Evolutionary conservation across 78 protist species (phyloP), one percentile per base, ranked within the genome.

Genomic region (Neovahlkampfia damariscottae): DNA sequence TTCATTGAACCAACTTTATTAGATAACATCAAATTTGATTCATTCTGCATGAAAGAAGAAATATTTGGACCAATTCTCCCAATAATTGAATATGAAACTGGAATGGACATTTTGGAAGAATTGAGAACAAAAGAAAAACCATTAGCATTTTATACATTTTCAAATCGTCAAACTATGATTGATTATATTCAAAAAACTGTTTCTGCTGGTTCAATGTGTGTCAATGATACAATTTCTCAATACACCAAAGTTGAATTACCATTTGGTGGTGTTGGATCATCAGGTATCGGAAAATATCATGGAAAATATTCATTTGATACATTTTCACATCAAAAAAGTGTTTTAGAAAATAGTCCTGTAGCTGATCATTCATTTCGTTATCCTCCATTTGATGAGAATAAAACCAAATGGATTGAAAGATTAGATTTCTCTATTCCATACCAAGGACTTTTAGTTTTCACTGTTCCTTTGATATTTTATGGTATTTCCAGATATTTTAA

Each of bases 201-300:
- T 29, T 9, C 28, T 31, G 40, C 86, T 8, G 94, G 92, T 30
- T 1, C 66, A 2, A 66, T 72, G 30, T 4, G 19, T 41, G 59
- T 86, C 70, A 92, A 92, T 59, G 87, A 89, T 32, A 1, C 27
- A 41, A 19, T 85, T 8, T 0, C 70, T 40, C 89, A 86, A 37
- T 0, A 0, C 58, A 32, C 0, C 31, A 0, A 5, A 74, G 30
- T 36, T 2, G 37, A 5, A 0, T 83, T 95, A 30, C 99, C 99
- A 35, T 96, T 96, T 41, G 99, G 98, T 8, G 99, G 99, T 19
- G 88, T 94, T 10, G 99, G 99, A 40, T 58, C 71, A n/a, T 39
- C 80, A 29, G 99, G 99, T 19, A 38, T 85, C 71, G 99, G 98
- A 30, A 38, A 67, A 1, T 90, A 81, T 75, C 88, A 91, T 82